Evolutionary conservation across 2,329 filamentous ascomycete genomes (phyloP).

Genomic region (Diaporthe citriasiana): DNA sequence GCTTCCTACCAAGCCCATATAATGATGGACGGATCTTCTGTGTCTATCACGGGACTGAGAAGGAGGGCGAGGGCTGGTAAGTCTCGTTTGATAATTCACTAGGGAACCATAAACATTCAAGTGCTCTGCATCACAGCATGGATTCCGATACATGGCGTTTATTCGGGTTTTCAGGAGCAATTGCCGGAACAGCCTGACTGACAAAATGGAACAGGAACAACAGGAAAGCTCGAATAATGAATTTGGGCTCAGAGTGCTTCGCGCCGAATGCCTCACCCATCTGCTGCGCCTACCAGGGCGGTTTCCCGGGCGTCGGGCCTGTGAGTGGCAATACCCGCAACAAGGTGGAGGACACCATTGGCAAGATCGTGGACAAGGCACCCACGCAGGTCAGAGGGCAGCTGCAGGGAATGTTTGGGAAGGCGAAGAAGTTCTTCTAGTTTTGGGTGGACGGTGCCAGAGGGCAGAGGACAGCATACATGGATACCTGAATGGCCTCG

Average conservation of each 20-base stretch:
- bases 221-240: slow-evolving; percentile 43
- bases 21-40: slow-evolving; percentile 44
- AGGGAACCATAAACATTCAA: too few relatives aligned
- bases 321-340: background rate
- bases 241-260: slow-evolving; percentile 41
- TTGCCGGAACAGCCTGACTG: background rate
- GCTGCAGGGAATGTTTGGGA: slow-evolving; percentile 22
- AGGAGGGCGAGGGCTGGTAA: slow-evolving; percentile 43
- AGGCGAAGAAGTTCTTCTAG: slow-evolving; percentile 34
- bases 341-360: slow-evolving; percentile 19
- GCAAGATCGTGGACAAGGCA: slow-evolving; percentile 33
- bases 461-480: background rate
- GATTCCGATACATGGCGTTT: too few relatives aligned
- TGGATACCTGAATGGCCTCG: background rate
- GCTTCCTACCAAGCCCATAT: slow-evolving; percentile 42
- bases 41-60: slow-evolving; percentile 43
- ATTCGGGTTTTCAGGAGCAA: background rate
- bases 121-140: too few relatives aligned
- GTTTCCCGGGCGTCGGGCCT: slow-evolving; percentile 18
- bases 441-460: background rate
- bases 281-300: slow-evolving; percentile 40
- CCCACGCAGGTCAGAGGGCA: slow-evolving; percentile 18
- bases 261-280: slow-evolving; percentile 38
- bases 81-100: background rate
- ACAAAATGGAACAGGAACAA: slow-evolving; percentile 34